Conservation (phyloP, 148 eudicot species). For the Hydrangea macrophylla region DNA sequence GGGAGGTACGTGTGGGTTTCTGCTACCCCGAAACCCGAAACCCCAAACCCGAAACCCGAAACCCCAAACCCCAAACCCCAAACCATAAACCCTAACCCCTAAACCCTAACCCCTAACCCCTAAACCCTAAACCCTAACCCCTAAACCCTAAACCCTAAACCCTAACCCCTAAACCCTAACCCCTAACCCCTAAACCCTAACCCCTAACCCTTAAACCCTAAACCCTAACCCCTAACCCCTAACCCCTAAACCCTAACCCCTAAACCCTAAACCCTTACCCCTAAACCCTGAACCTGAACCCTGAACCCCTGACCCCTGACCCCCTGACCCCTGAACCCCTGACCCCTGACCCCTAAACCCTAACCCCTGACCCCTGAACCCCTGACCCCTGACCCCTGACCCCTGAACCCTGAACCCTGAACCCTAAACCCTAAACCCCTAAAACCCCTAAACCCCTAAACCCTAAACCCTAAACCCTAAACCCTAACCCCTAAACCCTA, state of each 20-base stretch:
- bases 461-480: conserved; percentile 6
- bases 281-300: conserved; percentile 12
- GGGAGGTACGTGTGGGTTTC: no score
- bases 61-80: conserved; percentile 12
- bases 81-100: no score
- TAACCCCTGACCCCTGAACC: no score
- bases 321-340: no score
- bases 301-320: no score
- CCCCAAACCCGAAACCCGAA: conserved; percentile 12
- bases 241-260: conserved; percentile 9
- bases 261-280: conserved; percentile 5
- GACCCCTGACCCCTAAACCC: no score
- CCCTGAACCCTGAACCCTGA: conserved; percentile 3
- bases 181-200: conserved; percentile 3
- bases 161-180: conserved; percentile 1
- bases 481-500: conserved; percentile 13
- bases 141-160: conserved; percentile 4
- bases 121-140: conserved; percentile 5
- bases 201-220: background rate
- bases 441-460: no score
- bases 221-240: conserved; percentile 6
- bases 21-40: no score
- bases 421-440: no score
- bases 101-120: conserved; percentile 5
- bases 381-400: no score